Base-by-base conservation (phyloP, 108 stramenopile genomes). In the Aureococcus anophagefferens region DNA sequence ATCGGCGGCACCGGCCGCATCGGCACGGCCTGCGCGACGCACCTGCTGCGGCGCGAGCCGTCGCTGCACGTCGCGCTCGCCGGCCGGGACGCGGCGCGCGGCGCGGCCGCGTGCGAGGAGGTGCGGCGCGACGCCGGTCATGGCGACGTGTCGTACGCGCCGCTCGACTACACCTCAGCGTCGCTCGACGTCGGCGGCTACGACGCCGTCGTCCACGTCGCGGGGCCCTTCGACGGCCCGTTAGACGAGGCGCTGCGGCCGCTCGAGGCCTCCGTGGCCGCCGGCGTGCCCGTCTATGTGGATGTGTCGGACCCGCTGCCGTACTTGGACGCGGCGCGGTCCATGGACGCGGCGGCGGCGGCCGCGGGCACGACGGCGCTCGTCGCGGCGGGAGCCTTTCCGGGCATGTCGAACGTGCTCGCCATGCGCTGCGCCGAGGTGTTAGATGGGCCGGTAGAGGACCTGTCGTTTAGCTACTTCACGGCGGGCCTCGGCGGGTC, bases 381-480 rank as follows among this genome's bases (percentile, higher is more conserved):
- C 14, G 33, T 83, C 30, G 80, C 84, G 9, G 86, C 84, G 0
- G 86, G 86, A 0, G 86, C 86, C 46, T 87, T 87, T 77, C 86
- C 86, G 31, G 86, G 86, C 17, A 68, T 87, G 73, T 83, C 82
- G 66, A 87, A 87, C 67, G 73, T 87, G 21, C 67, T 87, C 68
- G 86, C 84, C 37, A 73, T 80, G 77, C 83, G 84, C 67, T 83
- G 83, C 31, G 78, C 84, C 15, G 33, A 33, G 0, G 36, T 44
- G 5, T 35, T 78, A 31, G 34, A 66, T 17, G 63, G 17, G 17
- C 30, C 29, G 4, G 70, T 87, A 7, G 63, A 79, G 59, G 82
- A 85, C 72, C 77, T 85, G 25, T 73, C 80, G 45, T 87, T 87
- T 67, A 77, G 83, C 33, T 87, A 87, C 77, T 87, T 85, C 78